These are phyloP conservation scores for Rhizopus stolonifer DNA, from an alignment of 371 early-diverging fungal species.

Conservation along the genomic window DNA sequence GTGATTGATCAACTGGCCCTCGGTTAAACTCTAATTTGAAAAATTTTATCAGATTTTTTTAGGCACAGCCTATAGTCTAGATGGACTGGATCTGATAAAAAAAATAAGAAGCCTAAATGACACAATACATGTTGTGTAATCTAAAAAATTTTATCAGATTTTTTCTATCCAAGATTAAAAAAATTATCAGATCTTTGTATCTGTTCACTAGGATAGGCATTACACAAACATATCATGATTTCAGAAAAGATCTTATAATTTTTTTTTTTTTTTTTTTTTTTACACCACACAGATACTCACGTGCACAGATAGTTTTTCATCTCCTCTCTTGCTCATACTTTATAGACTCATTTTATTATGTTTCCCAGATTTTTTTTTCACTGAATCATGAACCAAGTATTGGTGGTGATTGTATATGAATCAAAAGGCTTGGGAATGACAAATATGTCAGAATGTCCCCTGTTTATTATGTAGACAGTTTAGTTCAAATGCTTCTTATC, in stretches of 20 bases:
- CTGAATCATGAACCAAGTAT: too few relatives aligned
- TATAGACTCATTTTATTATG: too few relatives aligned
- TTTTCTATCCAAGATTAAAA: not conserved
- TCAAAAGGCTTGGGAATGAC: too few relatives aligned
- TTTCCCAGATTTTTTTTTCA: too few relatives aligned
- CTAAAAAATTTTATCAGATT: slow-evolving; percentile 1
- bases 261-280: too few relatives aligned
- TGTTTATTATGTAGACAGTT: too few relatives aligned
- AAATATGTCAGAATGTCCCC: too few relatives aligned
- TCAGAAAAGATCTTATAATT: slow-evolving; percentile 1
- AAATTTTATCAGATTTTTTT: slow-evolving; percentile 4
- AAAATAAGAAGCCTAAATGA: too few relatives aligned
- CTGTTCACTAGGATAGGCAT: not conserved
- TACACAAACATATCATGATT: not conserved
- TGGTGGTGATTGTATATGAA: too few relatives aligned
- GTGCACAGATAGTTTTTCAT: not conserved
- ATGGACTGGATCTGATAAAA: not conserved
- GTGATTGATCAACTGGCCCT: not conserved
- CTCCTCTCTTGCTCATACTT: too few relatives aligned
- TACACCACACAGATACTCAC: too few relatives aligned
- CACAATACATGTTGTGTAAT: not conserved
- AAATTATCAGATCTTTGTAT: slow-evolving; percentile 1
- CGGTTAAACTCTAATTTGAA: not conserved
- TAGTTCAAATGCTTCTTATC: too few relatives aligned
- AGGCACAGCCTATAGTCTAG: not conserved